Evolutionary conservation across 2,329 filamentous ascomycete species (phyloP).

Genomic region (Neophaeococcomyces aloes): DNA sequence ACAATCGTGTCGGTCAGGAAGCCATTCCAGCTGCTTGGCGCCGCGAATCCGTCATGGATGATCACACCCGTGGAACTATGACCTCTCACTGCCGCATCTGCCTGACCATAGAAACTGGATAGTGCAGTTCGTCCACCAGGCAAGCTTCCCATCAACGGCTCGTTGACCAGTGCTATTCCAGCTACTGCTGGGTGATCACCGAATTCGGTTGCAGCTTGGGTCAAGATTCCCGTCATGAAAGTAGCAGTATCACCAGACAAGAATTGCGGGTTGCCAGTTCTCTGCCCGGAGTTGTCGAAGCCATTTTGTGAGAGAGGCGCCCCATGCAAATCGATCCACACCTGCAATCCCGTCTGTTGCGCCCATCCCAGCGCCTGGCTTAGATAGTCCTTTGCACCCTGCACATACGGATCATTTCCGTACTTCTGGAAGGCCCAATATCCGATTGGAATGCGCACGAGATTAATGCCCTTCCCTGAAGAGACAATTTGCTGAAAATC

Average conservation of each 20-base stretch:
- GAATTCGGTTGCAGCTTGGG: conserved; percentile 49
- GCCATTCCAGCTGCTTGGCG: conserved; percentile 49
- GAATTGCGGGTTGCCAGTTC: conserved; percentile 26
- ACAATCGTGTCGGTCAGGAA: conserved; percentile 50
- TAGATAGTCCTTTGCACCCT: conserved; percentile 50
- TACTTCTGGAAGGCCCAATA: conserved; percentile 52
- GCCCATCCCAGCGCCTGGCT: conserved; percentile 52
- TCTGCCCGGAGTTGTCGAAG: conserved; percentile 54
- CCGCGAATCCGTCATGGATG: conserved; percentile 39
- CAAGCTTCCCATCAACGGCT: conserved; percentile 26
- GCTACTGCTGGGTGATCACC: conserved; percentile 48
- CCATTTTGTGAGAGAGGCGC: conserved; percentile 56
- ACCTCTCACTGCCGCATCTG: conserved; percentile 38
- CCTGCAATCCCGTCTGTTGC: conserved; percentile 46
- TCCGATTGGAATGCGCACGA: conserved; percentile 55
- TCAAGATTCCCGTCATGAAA: conserved; percentile 9
- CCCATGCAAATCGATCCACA: conserved; percentile 58
- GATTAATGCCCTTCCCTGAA: conserved; percentile 43
- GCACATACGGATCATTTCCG: conserved; percentile 49
- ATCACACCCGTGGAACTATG: conserved; percentile 43
- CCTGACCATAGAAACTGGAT: conserved; percentile 46
- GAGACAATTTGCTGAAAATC: conserved; percentile 48
- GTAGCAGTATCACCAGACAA: conserved; percentile 39
- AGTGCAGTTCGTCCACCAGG: conserved; percentile 34
- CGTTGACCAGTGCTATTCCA: conserved; percentile 37